Conservation (phyloP, 257 asterid genomes). For the Ligustrum vulgare region DNA sequence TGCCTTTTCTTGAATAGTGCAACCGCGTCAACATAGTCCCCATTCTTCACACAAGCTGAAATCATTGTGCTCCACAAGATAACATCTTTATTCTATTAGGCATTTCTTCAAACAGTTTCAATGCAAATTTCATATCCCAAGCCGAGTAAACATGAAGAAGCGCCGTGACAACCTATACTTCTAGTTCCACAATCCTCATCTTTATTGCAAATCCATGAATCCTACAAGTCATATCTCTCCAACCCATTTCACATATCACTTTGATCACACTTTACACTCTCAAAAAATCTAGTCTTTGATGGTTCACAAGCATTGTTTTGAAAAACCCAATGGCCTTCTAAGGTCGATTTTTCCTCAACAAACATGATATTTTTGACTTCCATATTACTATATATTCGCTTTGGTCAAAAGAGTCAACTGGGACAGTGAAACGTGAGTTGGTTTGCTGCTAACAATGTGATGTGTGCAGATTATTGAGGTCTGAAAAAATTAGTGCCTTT, state of each 20-base stretch:
- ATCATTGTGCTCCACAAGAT: constrained; percentile 71
- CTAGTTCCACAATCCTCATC: constrained; percentile 47
- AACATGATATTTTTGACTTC: constrained; percentile 55
- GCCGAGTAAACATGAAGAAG: constrained; percentile 65
- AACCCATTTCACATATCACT: constrained; percentile 43
- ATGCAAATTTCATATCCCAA: constrained; percentile 47
- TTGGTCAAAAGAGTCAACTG: constrained; percentile 33
- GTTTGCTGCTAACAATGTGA: constrained; percentile 23
- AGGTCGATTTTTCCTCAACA: constrained; percentile 52
- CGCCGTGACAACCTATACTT: constrained; percentile 57
- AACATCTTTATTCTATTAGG: constrained; percentile 51
- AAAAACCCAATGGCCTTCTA: constrained; percentile 56
- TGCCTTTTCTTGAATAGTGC: constrained; percentile 51
- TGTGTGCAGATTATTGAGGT: constrained; percentile 20
- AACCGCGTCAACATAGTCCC: constrained; percentile 48
- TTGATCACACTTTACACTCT: constrained; percentile 51
- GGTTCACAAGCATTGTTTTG: constrained; percentile 56
- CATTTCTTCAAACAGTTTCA: constrained; percentile 43
- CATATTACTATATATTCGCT: constrained; percentile 46
- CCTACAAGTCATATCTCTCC: constrained; percentile 28
- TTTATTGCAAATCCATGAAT: constrained; percentile 62
- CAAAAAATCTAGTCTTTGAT: constrained; percentile 53
- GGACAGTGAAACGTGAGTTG: constrained; percentile 29
- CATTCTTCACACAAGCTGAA: constrained; percentile 56
- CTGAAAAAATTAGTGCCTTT: constrained; percentile 31